These are phyloP conservation scores for Phoma sp. DNA, from an alignment of 2,329 filamentous ascomycete genomes.

Conservation along the genomic window DNA sequence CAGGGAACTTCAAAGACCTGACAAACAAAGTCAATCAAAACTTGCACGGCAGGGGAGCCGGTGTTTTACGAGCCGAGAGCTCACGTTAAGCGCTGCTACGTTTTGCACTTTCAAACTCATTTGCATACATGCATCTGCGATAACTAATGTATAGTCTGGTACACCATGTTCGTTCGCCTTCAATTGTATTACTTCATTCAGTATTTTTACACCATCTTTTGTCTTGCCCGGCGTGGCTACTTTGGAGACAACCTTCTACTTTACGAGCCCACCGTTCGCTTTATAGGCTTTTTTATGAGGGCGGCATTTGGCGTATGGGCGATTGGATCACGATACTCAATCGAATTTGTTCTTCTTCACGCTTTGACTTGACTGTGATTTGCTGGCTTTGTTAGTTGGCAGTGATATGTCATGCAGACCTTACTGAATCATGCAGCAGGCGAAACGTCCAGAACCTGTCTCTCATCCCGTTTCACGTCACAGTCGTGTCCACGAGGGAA, in stretches of 20 bases:
- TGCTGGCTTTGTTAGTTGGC: no score
- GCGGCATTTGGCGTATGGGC: conserved; percentile 27
- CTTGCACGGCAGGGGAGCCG: conserved; percentile 55
- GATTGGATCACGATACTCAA: conserved; percentile 37
- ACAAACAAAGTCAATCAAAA: conserved; percentile 56
- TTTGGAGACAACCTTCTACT: conserved; percentile 6
- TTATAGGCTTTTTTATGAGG: conserved; percentile 35
- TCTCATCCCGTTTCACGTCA: neutral
- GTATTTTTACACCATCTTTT: conserved; percentile 12
- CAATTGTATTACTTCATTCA: conserved; percentile 31
- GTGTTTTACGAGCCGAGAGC: conserved; percentile 56
- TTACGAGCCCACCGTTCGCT: conserved; percentile 24
- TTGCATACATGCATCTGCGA: conserved; percentile 27
- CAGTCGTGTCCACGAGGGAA: neutral
- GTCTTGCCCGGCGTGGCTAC: conserved; percentile 15
- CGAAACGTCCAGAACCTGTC: neutral
- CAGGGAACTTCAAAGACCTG: conserved; percentile 54
- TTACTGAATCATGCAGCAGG: neutral
- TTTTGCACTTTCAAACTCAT: no score
- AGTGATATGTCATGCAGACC: no score
- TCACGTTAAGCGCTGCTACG: conserved; percentile 39
- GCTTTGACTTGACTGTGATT: neutral
- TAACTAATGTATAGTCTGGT: conserved; percentile 46
- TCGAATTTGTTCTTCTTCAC: conserved; percentile 14
- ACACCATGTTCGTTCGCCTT: conserved; percentile 35